Evolutionary conservation across 257 asterid genomes (phyloP), one percentile per base, ranked within the genome.

Genomic region (Salvia miltiorrhiza): DNA sequence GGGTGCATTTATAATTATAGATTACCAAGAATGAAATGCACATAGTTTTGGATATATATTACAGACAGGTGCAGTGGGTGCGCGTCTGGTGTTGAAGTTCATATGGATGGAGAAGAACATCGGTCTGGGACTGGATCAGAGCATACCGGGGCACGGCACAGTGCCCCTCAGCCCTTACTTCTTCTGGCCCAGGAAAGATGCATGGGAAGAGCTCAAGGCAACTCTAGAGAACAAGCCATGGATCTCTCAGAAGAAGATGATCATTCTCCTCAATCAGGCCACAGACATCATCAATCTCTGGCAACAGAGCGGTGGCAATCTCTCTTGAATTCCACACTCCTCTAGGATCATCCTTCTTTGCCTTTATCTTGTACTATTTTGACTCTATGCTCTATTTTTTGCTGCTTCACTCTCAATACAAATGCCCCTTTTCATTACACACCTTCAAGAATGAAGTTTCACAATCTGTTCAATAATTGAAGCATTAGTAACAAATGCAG

Each of bases 71-170:
- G 55, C 1, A 48, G 78, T 21, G 74, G 20, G 60, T 61, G 64
- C 89, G 19, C 66, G 69, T 6, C 67, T 84, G 8, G 83, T 84
- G 33, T 54, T 84, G 78, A 84, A 81, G 78, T 84, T 84, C 80
- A 75, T 81, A 55, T 84, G 89, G 89, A 84, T 84, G 89, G 89
- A 84, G 19, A 84, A 84, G 87, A 84, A 84, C 83, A 81, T 84
- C 2, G 89, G 89, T 7, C 80, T 84, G 1, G 89, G 71, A 16
- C 82, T 84, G 55, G 83, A 84, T 63, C 86, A 79, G 26, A 4
- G 44, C 0, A 79, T 81, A 41, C 85, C 85, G 3, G 85, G 89
- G 6, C 78, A 84, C 45, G 89, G 89, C 21, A 40, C 80, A 2
- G 85, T 84, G 63, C 83, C 83, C 4, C 23, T 76, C 75, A 79